Evolutionary conservation across 768 basidiomycete species (phyloP).

Genomic region (Jaapia argillacea): DNA sequence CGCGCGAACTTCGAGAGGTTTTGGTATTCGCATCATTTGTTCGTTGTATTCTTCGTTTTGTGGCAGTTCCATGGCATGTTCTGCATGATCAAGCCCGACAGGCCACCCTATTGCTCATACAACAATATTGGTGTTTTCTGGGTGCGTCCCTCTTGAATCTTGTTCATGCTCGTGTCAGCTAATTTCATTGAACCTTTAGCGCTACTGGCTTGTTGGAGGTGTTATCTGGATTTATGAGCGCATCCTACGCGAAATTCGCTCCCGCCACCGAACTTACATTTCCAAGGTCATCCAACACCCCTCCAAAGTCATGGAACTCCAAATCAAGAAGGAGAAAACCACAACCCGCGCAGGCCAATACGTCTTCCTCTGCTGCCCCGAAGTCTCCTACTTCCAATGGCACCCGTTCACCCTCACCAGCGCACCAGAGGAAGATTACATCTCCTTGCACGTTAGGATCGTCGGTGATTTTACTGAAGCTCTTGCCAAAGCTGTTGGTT

Average conservation of each 20-base stretch:
- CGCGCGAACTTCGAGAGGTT: slow-evolving; percentile 78
- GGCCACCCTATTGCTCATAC: slow-evolving; percentile 78
- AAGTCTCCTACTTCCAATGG: slow-evolving; percentile 93
- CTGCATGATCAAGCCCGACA: slow-evolving; percentile 92
- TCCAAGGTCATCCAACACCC: slow-evolving; percentile 95
- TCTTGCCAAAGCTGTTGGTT: slow-evolving; percentile 74
- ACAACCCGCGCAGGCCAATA: slow-evolving; percentile 82
- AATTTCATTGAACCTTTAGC: slow-evolving; percentile 40
- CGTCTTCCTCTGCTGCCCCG: slow-evolving; percentile 86
- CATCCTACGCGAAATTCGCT: slow-evolving; percentile 84
- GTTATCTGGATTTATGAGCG: slow-evolving; percentile 82
- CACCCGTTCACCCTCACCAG: slow-evolving; percentile 95
- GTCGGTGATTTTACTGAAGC: slow-evolving; percentile 89
- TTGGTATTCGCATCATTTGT: slow-evolving; percentile 86
- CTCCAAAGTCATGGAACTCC: slow-evolving; percentile 87
- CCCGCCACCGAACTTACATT: slow-evolving; percentile 85
- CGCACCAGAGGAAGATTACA: slow-evolving; percentile 92
- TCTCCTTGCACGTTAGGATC: slow-evolving; percentile 87
- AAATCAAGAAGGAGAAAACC: slow-evolving; percentile 95
- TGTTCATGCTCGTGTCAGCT: not conserved
- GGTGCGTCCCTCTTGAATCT: slow-evolving; percentile 44
- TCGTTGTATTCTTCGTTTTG: slow-evolving; percentile 83
- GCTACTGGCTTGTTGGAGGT: slow-evolving; percentile 87
- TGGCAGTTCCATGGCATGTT: slow-evolving; percentile 98
- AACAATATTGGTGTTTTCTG: slow-evolving; percentile 91